Percentiles rank a stretch among this genome's conserved stretches.
Conservation (phyloP, 2,329 filamentous ascomycete genomes). For the Coniella lustricola region DNA sequence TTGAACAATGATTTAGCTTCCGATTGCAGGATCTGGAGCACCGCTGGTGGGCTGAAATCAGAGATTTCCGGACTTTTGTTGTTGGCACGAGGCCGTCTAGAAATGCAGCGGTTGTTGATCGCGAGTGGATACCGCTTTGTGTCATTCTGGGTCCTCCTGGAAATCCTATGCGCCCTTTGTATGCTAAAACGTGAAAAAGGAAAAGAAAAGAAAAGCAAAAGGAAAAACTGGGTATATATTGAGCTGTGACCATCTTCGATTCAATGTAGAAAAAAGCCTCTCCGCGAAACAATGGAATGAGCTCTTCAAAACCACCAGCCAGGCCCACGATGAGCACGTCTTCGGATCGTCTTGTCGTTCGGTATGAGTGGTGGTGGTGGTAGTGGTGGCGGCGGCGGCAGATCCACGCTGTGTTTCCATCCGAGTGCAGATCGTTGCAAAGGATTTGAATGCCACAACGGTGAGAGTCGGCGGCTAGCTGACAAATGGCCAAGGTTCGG, state of each 20-base stretch:
- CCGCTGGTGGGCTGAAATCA: no score
- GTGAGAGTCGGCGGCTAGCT: neutral
- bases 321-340: neutral
- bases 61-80: no score
- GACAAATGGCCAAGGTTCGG: neutral
- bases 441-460: neutral
- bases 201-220: no score
- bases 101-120: neutral
- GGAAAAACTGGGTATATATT: constrained; percentile 13
- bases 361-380: neutral
- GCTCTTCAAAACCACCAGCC: constrained; percentile 2
- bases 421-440: neutral
- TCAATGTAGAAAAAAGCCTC: neutral
- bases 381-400: neutral
- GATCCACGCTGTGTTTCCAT: neutral
- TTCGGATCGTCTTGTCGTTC: neutral
- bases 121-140: constrained; percentile 5
- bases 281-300: neutral
- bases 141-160: constrained; percentile 8
- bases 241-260: neutral
- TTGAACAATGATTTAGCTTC: no score
- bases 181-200: constrained; percentile 7
- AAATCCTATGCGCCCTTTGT: constrained; percentile 13
- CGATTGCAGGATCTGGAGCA: no score
- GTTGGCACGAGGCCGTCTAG: no score